Percentiles rank a stretch among this genome's conserved stretches.
phyloP scores from a whole-genome alignment of 805 yeast genomes.

The Lipomyces orientalis region DNA sequence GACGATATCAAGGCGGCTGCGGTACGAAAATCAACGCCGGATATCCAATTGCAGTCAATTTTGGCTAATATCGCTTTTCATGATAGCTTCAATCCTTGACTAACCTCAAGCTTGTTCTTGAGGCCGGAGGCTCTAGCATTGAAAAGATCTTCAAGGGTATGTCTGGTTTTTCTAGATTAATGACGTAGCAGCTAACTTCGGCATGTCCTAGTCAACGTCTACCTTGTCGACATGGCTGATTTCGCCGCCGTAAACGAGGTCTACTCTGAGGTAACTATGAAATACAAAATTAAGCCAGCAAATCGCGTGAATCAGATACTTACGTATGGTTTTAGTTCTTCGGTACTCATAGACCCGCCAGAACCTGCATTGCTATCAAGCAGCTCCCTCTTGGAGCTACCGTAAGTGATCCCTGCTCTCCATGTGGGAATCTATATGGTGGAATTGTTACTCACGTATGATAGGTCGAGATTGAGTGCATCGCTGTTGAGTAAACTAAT shows the following conservation, averaged over 20 bases:
- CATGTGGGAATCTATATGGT: neutral
- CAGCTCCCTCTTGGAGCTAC: slow-evolving; percentile 86
- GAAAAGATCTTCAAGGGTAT: slow-evolving; percentile 74
- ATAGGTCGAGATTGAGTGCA: slow-evolving; percentile 82
- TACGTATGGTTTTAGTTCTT: slow-evolving; percentile 57
- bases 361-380: slow-evolving; percentile 96
- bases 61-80: neutral
- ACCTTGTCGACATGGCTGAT: slow-evolving; percentile 86
- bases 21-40: slow-evolving; percentile 18
- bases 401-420: slow-evolving; percentile 42
- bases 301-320: neutral
- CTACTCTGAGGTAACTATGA: slow-evolving; percentile 56
- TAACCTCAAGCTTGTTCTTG: slow-evolving; percentile 64
- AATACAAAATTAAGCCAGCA: neutral
- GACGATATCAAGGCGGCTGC: slow-evolving; percentile 66
- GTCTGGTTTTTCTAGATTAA: neutral
- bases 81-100: slow-evolving; percentile 48
- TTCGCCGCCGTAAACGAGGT: slow-evolving; percentile 86
- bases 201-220: slow-evolving; percentile 64
- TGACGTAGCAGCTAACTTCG: neutral
- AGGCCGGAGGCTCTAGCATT: slow-evolving; percentile 83
- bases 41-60: neutral
- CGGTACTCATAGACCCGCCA: slow-evolving; percentile 84
- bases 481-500: slow-evolving; percentile 68
- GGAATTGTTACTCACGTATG: slow-evolving; percentile 27